Conservation (phyloP, 192 early-diverging fungal species). For the Oehlia diaphana region DNA sequence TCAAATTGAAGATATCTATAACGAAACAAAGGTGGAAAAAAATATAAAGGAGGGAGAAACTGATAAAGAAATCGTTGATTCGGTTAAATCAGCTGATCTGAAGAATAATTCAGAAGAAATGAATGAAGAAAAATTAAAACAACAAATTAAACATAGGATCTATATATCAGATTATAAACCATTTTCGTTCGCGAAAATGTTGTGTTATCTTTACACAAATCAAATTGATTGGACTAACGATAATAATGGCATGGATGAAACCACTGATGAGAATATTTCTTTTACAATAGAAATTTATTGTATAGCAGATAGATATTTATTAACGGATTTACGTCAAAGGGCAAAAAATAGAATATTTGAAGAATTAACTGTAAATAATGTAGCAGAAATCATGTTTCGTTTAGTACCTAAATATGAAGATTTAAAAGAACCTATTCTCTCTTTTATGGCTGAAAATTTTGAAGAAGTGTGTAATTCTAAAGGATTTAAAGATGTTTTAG, state of each 20-base stretch:
- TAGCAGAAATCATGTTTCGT: conserved; percentile 15
- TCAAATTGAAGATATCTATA: neutral
- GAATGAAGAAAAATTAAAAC: neutral
- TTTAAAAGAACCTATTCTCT: conserved; percentile 16
- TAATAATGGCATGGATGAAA: neutral
- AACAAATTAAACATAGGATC: conserved; percentile 5
- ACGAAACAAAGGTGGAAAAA: neutral
- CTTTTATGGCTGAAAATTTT: conserved; percentile 5
- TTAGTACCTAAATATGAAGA: conserved; percentile 6
- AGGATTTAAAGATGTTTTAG: conserved; percentile 12
- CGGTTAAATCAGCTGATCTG: neutral
- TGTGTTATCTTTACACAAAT: conserved; percentile 26
- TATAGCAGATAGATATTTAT: conserved; percentile 24
- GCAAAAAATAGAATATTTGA: conserved; percentile 20
- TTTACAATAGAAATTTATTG: conserved; percentile 11
- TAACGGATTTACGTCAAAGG: conserved; percentile 19
- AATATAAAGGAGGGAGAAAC: neutral
- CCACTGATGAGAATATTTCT: neutral
- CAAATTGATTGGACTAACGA: conserved; percentile 20
- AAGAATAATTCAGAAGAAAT: neutral
- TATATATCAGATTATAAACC: conserved; percentile 8
- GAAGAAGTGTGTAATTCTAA: neutral
- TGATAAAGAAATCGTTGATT: neutral
- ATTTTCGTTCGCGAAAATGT: conserved; percentile 8
- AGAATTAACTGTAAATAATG: conserved; percentile 22